These are phyloP conservation scores for Tillandsia leiboldiana DNA, from an alignment of 176 grass and related monocot species.

Conservation along the genomic window DNA sequence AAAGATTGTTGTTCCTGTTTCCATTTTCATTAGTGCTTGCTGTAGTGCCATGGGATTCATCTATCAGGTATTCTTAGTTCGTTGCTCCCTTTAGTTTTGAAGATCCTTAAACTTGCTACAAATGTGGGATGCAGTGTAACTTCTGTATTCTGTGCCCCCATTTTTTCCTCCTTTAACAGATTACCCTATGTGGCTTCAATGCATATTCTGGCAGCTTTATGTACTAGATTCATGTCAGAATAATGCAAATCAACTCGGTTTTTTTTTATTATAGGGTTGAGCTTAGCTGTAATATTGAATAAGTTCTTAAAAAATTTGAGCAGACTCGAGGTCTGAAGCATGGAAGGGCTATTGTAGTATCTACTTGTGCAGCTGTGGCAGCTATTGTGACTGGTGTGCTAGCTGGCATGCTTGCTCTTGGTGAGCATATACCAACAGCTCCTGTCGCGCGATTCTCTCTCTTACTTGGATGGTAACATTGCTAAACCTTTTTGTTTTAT, in stretches of 20 bases:
- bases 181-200: too few species aligned
- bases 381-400: constrained; percentile 89
- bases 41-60: constrained; percentile 91
- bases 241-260: constrained; percentile 7
- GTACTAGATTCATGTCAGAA: neutral
- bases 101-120: neutral
- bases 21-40: constrained; percentile 69
- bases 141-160: neutral
- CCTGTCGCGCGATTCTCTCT: constrained; percentile 52
- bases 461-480: constrained; percentile 85
- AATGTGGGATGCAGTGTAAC: neutral
- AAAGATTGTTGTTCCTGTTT: constrained; percentile 71
- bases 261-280: neutral
- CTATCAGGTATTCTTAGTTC: constrained; percentile 66
- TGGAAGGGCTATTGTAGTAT: constrained; percentile 98
- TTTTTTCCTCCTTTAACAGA: too few species aligned
- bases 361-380: constrained; percentile 86
- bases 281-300: neutral
- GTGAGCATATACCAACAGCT: constrained; percentile 73
- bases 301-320: neutral
- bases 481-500: constrained; percentile 7
- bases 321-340: constrained; percentile 96
- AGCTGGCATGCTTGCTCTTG: constrained; percentile 91
- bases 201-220: neutral
- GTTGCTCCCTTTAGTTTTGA: neutral